Percentiles rank a stretch among this genome's conserved stretches.
phyloP scores from a whole-genome alignment of 768 basidiomycete species.

The Amanita subjunquillea region DNA sequence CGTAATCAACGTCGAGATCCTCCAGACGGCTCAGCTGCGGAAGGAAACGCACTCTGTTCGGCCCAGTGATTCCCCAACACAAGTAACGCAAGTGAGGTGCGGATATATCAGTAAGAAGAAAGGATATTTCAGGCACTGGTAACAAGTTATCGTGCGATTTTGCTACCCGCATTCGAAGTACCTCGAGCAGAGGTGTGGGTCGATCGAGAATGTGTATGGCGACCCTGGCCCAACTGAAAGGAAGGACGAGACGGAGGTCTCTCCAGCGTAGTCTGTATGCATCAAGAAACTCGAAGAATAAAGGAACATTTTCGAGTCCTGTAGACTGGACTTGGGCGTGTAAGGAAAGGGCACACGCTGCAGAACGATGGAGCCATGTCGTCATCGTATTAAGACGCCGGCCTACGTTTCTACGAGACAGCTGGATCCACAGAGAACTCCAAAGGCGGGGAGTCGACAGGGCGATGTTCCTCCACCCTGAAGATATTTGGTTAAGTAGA shows the following conservation, averaged over 20 bases:
- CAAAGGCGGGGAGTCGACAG: slow-evolving; percentile 14
- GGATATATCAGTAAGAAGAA: slow-evolving; percentile 1
- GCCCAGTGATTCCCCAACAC: slow-evolving; percentile 1
- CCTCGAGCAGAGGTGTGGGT: slow-evolving; percentile 10
- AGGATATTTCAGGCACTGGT: background rate
- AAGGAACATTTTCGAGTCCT: slow-evolving; percentile 9
- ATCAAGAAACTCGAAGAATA: slow-evolving; percentile 7
- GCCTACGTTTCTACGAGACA: slow-evolving; percentile 7
- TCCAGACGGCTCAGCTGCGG: slow-evolving; percentile 2
- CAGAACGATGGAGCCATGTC: slow-evolving; percentile 13
- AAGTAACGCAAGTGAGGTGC: slow-evolving; percentile 2
- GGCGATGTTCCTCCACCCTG: slow-evolving; percentile 12
- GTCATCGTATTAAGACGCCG: slow-evolving; percentile 11
- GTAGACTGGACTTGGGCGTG: slow-evolving; percentile 9
- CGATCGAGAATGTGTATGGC: slow-evolving; percentile 8
- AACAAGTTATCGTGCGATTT: background rate
- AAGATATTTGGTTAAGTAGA: slow-evolving; percentile 14
- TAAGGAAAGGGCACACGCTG: slow-evolving; percentile 9
- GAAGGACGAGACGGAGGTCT: slow-evolving; percentile 11
- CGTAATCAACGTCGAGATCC: slow-evolving; percentile 8
- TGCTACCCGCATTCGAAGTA: slow-evolving; percentile 7
- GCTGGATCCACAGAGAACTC: slow-evolving; percentile 12
- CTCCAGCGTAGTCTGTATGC: slow-evolving; percentile 9
- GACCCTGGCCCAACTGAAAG: background rate
- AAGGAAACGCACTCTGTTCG: background rate